These are phyloP conservation scores for Pythium rhizo-oryzae DNA, from an alignment of 352 stramenopile species.

Conservation along the genomic window DNA sequence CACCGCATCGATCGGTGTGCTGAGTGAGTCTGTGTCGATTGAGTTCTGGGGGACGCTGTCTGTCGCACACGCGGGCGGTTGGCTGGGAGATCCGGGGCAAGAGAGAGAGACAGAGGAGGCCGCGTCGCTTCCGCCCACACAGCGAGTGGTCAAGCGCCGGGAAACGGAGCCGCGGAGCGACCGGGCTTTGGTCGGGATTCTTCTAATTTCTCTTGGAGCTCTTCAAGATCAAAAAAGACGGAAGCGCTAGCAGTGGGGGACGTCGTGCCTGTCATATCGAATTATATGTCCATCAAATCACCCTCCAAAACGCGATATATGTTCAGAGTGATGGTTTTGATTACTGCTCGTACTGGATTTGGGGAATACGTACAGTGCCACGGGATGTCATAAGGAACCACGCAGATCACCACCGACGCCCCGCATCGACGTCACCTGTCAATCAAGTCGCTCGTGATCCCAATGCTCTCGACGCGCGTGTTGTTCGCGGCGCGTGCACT, in stretches of 20 bases:
- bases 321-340: not conserved
- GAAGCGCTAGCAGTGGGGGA: too few relatives aligned
- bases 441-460: not conserved
- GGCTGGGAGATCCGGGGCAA: too few relatives aligned
- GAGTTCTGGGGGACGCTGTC: too few relatives aligned
- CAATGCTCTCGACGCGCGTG: slow-evolving; percentile 29
- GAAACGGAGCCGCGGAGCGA: not conserved
- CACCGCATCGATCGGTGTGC: slow-evolving; percentile 24
- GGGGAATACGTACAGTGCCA: not conserved
- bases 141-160: not conserved
- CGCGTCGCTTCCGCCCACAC: not conserved
- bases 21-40: too few relatives aligned
- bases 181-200: not conserved
- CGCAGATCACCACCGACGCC: not conserved
- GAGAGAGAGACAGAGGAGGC: not conserved
- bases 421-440: not conserved
- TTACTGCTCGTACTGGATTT: not conserved
- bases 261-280: not conserved
- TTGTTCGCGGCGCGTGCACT: slow-evolving; percentile 21
- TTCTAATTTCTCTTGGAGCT: not conserved
- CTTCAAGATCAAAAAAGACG: not conserved
- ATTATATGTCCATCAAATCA: slow-evolving; percentile 3
- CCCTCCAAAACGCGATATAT: not conserved
- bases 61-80: not conserved
- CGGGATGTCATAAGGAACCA: not conserved